Evolutionary conservation across 2,329 filamentous ascomycete genomes (phyloP), one percentile per base, ranked within the genome.

Genomic region (Penicillium sumatraense): DNA sequence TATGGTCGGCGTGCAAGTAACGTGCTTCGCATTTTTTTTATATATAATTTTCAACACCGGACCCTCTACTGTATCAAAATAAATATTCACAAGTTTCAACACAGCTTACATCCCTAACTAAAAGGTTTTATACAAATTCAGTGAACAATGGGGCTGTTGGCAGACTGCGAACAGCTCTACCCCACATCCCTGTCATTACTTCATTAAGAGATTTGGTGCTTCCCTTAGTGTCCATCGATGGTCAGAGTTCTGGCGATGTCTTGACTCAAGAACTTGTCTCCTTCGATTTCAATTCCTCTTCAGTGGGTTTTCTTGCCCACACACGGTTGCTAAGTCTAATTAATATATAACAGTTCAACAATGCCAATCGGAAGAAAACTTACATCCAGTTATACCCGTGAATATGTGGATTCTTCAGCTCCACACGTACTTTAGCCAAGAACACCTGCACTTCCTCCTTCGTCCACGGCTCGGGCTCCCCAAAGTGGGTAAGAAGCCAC

Each of bases 311-410:
- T n/a, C 40, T 24, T 26, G 40, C 40, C 40, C 40, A 42, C 21
- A 42, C 40, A 14, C 40, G 40, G 40, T 42, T 42, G 23, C 40
- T 42, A 42, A 42, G 10, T 26, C 13, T 26, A 14, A 26, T 42
- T 26, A 42, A 26, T 23, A 42, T 2, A 24, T 26, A 18, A 42
- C 18, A 42, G 13, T 16, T 26, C 38, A 41, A 9, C 20, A 16
- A 14, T 13, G 13, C 14, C 3, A 42, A 14, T 14, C 21, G 4
- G 11, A 26, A 42, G 11, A 26, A 42, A 24, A 27, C 40, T 26
- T 26, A 42, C 40, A 42, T 42, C 40, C 40, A 42, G 23, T 42
- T 42, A 26, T 42, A 42, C 23, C 40, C 40, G 21, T 42, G 40
- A 42, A 42, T 24, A 42, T 26, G 40, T 2, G 40, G 23, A 26